A percentile compares a stretch with the other conserved stretches of the same genome.
Evolutionary conservation across 352 stramenopile species (phyloP).

Genomic region (Globisporangium cederbergense): DNA sequence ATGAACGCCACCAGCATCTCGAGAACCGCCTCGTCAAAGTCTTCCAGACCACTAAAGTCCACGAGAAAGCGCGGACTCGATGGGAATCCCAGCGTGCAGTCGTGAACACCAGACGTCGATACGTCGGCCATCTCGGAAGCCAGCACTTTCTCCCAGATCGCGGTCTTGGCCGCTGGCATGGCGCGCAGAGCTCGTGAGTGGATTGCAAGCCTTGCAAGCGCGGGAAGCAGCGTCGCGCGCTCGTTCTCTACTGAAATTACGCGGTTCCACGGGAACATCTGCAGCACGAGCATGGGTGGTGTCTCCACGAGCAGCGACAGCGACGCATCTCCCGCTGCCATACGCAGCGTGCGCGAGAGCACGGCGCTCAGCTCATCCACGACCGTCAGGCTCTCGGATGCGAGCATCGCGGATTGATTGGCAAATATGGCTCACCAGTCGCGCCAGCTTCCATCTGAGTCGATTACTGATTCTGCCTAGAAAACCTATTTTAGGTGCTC

Average conservation of each 20-base stretch:
- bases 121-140: slow-evolving; percentile 5
- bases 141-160: not conserved
- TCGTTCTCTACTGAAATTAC: not conserved
- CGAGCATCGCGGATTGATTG: not conserved
- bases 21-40: not conserved
- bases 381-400: not conserved
- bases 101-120: slow-evolving; percentile 5
- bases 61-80: slow-evolving; percentile 2
- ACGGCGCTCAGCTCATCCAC: not conserved
- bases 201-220: not conserved
- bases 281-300: not conserved
- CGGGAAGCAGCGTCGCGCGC: not conserved
- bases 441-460: no score
- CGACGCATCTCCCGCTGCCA: slow-evolving; percentile 1
- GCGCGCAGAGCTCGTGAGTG: not conserved
- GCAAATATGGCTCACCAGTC: not conserved
- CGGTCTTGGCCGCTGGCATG: not conserved
- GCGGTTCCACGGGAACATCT: not conserved
- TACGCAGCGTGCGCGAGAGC: slow-evolving; percentile 6
- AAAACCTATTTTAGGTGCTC: no score
- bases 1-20: not conserved
- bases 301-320: not conserved
- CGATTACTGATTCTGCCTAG: no score
- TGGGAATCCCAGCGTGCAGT: not conserved
- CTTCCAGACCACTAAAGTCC: slow-evolving; percentile 3